These are phyloP conservation scores for Tarenaya hassleriana DNA, from an alignment of 345 rosid genomes.

Conservation along the genomic window DNA sequence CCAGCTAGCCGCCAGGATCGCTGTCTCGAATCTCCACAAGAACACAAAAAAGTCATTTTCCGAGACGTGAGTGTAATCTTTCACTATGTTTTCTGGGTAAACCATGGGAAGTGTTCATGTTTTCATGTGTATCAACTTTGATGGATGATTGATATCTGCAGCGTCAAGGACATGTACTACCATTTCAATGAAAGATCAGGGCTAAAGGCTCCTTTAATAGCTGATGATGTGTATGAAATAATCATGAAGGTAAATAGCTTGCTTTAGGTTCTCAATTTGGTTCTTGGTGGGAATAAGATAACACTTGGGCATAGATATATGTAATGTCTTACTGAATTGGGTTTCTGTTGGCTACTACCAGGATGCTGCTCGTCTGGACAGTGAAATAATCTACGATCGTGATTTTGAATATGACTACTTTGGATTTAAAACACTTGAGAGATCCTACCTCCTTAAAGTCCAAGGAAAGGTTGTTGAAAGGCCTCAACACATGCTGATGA, in stretches of 20 bases:
- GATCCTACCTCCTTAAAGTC: constrained; percentile 83
- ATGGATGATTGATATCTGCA: constrained; percentile 23
- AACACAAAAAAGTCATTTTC: constrained; percentile 59
- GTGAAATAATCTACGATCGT: constrained; percentile 86
- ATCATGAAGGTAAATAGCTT: constrained; percentile 11
- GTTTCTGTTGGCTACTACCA: constrained; percentile 18
- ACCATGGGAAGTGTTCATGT: background rate
- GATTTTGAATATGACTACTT: constrained; percentile 93
- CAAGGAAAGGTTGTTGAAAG: constrained; percentile 83
- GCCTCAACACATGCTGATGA: constrained; percentile 95
- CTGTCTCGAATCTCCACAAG: constrained; percentile 67
- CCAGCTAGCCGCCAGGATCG: constrained; percentile 90
- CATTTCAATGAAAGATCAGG: constrained; percentile 51
- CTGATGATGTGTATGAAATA: constrained; percentile 62
- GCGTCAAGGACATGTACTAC: constrained; percentile 50
- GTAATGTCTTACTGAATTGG: no score
- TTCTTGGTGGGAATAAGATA: background rate
- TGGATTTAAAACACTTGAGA: constrained; percentile 89
- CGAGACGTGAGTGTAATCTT: constrained; percentile 45
- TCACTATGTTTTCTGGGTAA: background rate
- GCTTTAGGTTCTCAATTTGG: no score
- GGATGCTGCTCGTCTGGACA: constrained; percentile 77
- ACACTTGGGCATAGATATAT: no score
- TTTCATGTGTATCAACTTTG: background rate
- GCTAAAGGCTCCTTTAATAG: constrained; percentile 49